Conservation (phyloP, 2,329 filamentous ascomycete species). For the Fusarium sp. region DNA sequence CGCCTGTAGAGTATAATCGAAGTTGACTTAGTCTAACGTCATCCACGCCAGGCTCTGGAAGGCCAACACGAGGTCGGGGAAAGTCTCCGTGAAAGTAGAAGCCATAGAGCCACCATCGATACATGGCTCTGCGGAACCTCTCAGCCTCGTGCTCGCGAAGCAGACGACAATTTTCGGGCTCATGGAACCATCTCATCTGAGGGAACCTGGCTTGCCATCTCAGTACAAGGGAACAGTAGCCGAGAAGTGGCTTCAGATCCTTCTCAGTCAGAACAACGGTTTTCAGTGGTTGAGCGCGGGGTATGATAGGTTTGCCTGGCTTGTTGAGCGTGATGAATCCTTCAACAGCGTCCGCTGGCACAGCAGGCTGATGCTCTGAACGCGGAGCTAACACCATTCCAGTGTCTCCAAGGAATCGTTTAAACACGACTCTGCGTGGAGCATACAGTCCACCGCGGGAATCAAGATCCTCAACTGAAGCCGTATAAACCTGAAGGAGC, state of each 20-base stretch:
- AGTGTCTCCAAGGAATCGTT: slow-evolving; percentile 48
- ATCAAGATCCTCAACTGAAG: slow-evolving; percentile 50
- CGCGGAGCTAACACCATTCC: slow-evolving; percentile 42
- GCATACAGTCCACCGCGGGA: slow-evolving; percentile 48
- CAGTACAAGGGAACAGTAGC: slow-evolving; percentile 49
- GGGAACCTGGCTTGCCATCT: slow-evolving; percentile 54
- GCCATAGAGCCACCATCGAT: slow-evolving; percentile 65
- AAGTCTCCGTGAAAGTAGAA: slow-evolving; percentile 61
- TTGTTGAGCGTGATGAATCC: slow-evolving; percentile 40
- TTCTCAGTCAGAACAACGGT: slow-evolving; percentile 45
- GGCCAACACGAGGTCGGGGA: slow-evolving; percentile 49
- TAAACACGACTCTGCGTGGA: slow-evolving; percentile 52
- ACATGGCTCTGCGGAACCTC: slow-evolving; percentile 62
- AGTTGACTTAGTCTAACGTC: slow-evolving; percentile 56
- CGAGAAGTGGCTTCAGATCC: slow-evolving; percentile 48
- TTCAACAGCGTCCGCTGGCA: neutral
- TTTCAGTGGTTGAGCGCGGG: slow-evolving; percentile 6
- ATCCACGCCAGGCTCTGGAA: slow-evolving; percentile 53
- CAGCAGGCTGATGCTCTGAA: slow-evolving; percentile 10
- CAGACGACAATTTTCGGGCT: slow-evolving; percentile 56
- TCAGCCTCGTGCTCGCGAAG: slow-evolving; percentile 54
- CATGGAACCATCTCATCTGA: slow-evolving; percentile 58
- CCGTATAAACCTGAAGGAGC: slow-evolving; percentile 59
- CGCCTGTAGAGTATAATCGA: slow-evolving; percentile 54
- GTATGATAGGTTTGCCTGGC: slow-evolving; percentile 25